Base-by-base conservation (phyloP, 805 yeast species). In the Hanseniaspora vineae region DNA sequence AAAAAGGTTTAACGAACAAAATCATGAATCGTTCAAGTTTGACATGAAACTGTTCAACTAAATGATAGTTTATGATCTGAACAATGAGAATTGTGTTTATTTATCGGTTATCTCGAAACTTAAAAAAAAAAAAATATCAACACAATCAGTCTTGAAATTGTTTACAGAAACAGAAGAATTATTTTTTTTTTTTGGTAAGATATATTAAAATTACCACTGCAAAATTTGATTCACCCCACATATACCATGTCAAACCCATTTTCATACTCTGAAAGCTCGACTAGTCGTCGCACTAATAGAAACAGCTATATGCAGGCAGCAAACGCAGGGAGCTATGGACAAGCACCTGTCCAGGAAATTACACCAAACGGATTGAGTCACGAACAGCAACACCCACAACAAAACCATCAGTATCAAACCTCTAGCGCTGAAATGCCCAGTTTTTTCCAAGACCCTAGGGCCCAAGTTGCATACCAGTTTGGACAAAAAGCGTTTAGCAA, bases 381-480 rank as follows among this genome's bases (percentile, higher is more conserved):
- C 51, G 61, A 55, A 31, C 49, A 55, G 12, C 65, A 44, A 35
- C 47, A 40, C 37, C 51, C 37, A 11, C 49, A 46, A 15, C 52
- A 49, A 46, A 54, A 49, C 49, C 51, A 18, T 51, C 47, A 3
- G 47, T 42, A 31, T 50, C 23, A 20, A 19, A 50, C 4, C 8
- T 23, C 29, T 8, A 23, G 29, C 8, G 4, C 29, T 23, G 53
- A 37, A 45, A 45, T 40, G 51, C 45, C 55, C 52, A 49, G 56
- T 57, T 52, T 85, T 53, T 74, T 87, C 62, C 77, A 74, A 53
- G 95, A 86, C 59, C 89, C 95, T 33, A 75, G 85, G 14, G 78
- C 95, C 0, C 77, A 83, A 48, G 74, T 88, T 72, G 96, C 96
- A 1, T 75, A 89, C 23, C 95, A 87, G 58, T 77, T 89, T 52